These are phyloP conservation scores for Neofusicoccum laricinum DNA, from an alignment of 2,329 filamentous ascomycete genomes.

Conservation along the genomic window DNA sequence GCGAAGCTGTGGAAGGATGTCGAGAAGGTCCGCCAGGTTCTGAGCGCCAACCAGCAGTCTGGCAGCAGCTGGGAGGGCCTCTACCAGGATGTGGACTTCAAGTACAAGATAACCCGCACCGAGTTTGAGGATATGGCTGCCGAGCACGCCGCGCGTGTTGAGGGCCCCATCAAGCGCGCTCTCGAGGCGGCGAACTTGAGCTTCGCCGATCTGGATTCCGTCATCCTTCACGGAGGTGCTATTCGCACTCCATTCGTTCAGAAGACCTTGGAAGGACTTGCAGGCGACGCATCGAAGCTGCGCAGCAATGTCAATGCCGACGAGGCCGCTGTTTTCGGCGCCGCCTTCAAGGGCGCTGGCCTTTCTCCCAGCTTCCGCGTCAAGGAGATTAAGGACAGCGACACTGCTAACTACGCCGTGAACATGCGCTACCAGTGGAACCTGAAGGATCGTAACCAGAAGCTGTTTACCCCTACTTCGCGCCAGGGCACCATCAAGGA, in stretches of 20 bases:
- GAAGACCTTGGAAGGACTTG: slow-evolving; percentile 74
- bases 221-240: slow-evolving; percentile 90
- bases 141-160: slow-evolving; percentile 65
- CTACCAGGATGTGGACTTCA: slow-evolving; percentile 89
- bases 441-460: slow-evolving; percentile 69
- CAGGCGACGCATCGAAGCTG: slow-evolving; percentile 72
- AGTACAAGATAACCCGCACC: slow-evolving; percentile 77
- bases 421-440: slow-evolving; percentile 71
- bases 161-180: slow-evolving; percentile 67
- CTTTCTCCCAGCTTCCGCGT: slow-evolving; percentile 95
- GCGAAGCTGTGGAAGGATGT: slow-evolving; percentile 93
- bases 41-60: slow-evolving; percentile 89
- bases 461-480: slow-evolving; percentile 77
- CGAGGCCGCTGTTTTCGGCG: slow-evolving; percentile 93
- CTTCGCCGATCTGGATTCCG: slow-evolving; percentile 74
- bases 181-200: slow-evolving; percentile 70
- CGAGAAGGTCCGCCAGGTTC: slow-evolving; percentile 78
- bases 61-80: slow-evolving; percentile 80
- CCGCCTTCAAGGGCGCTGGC: slow-evolving; percentile 88
- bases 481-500: slow-evolving; percentile 77
- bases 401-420: slow-evolving; percentile 70
- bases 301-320: slow-evolving; percentile 95
- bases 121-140: slow-evolving; percentile 79
- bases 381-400: slow-evolving; percentile 88
- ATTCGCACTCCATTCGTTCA: slow-evolving; percentile 93